These are phyloP conservation scores for Petunia hybrid DNA, from an alignment of 305 asterid species.

Conservation along the genomic window DNA sequence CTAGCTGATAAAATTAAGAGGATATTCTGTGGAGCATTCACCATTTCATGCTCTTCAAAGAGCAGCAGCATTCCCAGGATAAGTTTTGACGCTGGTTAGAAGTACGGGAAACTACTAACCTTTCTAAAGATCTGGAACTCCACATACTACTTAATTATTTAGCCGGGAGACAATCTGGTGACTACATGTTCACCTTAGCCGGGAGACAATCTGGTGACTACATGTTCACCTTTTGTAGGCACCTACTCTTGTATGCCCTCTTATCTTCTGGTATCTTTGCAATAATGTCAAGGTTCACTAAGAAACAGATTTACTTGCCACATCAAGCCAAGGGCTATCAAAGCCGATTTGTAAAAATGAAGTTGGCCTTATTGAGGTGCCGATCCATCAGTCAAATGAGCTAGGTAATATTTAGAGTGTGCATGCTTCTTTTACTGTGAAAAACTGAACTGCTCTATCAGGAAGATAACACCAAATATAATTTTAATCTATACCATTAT, in stretches of 20 bases:
- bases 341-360: neutral
- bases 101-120: neutral
- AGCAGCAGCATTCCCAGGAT: neutral
- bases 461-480: neutral
- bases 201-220: slow-evolving; percentile 4
- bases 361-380: neutral
- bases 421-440: neutral
- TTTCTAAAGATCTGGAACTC: neutral
- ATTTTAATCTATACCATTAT: neutral
- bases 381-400: neutral
- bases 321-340: slow-evolving; percentile 7
- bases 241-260: slow-evolving; percentile 22
- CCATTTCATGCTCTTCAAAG: slow-evolving; percentile 15
- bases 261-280: slow-evolving; percentile 2
- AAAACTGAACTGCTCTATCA: neutral
- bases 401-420: neutral
- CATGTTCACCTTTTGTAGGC: neutral
- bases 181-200: neutral
- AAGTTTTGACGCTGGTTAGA: neutral
- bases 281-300: slow-evolving; percentile 13
- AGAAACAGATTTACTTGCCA: neutral
- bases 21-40: neutral
- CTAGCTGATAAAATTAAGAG: neutral
- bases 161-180: slow-evolving; percentile 6
- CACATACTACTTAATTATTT: neutral